A percentile compares a stretch with the other conserved stretches of the same genome.
These are phyloP conservation scores for Pluteus cervinus DNA, from an alignment of 768 basidiomycete species.

Conservation along the genomic window DNA sequence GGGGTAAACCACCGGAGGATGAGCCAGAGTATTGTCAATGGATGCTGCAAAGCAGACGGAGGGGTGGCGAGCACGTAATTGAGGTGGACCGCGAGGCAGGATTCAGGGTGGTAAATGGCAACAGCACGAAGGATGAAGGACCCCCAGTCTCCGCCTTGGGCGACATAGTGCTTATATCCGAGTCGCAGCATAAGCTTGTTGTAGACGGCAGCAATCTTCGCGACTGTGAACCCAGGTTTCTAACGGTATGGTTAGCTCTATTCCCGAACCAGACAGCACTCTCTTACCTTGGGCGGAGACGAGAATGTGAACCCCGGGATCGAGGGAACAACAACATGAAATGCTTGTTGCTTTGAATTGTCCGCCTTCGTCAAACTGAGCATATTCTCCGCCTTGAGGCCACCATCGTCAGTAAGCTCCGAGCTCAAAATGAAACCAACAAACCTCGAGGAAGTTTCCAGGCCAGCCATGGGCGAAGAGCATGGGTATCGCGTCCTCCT, in stretches of 20 bases:
- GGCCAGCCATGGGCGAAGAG: conserved; percentile 54
- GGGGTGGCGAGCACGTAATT: conserved; percentile 20
- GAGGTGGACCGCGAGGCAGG: conserved; percentile 21
- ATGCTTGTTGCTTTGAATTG: conserved; percentile 22
- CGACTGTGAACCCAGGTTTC: conserved; percentile 19
- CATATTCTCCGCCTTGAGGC: conserved; percentile 20
- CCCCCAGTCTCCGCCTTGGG: conserved; percentile 30
- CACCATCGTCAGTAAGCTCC: background rate
- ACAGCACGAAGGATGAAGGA: conserved; percentile 22
- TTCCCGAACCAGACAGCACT: too few species aligned
- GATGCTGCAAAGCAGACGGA: conserved; percentile 17
- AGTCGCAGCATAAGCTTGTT: conserved; percentile 26
- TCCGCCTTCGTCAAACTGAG: conserved; percentile 21
- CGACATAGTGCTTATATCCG: conserved; percentile 23
- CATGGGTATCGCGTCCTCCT: conserved; percentile 38
- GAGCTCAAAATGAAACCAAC: background rate
- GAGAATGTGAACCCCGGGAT: conserved; percentile 29
- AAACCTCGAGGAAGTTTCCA: conserved; percentile 29
- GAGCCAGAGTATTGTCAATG: conserved; percentile 18
- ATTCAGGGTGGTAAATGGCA: conserved; percentile 17
- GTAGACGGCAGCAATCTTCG: conserved; percentile 21
- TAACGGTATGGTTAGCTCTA: conserved; percentile 5
- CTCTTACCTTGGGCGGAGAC: conserved; percentile 20
- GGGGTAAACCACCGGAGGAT: conserved; percentile 24
- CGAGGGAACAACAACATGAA: conserved; percentile 26